A percentile compares a stretch with the other conserved stretches of the same genome.
These are phyloP conservation scores for Sequoia sempervirens DNA, from an alignment of 75 land plant genomes.

Conservation along the genomic window DNA sequence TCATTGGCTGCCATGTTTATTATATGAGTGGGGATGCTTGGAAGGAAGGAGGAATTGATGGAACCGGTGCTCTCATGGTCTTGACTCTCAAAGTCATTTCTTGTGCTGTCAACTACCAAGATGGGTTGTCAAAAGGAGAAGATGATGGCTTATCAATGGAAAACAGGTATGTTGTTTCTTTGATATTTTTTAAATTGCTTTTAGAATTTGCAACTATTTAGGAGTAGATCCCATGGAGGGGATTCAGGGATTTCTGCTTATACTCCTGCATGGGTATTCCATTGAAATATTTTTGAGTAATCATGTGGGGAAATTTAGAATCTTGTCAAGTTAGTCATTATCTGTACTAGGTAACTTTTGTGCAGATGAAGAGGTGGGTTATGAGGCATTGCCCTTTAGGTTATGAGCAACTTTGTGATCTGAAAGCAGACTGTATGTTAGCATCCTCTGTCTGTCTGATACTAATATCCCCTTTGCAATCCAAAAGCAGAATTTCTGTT, in stretches of 20 bases:
- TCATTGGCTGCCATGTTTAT: constrained; percentile 81
- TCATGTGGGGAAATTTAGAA: not conserved
- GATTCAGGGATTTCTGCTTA: not conserved
- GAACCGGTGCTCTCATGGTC: constrained; percentile 99
- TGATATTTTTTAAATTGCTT: not conserved
- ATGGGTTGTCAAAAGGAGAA: constrained; percentile 88
- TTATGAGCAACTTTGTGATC: not conserved
- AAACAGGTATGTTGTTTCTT: not conserved
- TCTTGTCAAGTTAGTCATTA: not conserved
- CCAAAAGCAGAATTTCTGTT: not conserved
- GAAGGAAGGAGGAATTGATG: constrained; percentile 99
- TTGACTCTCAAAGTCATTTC: constrained; percentile 93
- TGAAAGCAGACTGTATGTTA: not conserved
- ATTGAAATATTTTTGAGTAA: not conserved
- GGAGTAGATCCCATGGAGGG: not conserved
- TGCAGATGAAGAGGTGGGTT: not conserved
- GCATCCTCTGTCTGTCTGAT: not conserved
- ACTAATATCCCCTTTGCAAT: not conserved
- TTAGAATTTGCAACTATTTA: not conserved
- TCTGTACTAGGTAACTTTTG: not conserved
- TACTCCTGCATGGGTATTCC: not conserved
- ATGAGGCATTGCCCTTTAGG: not conserved
- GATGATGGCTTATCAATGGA: not conserved
- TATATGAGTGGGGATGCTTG: constrained; percentile 99
- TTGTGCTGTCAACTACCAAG: constrained; percentile 88